phyloP scores from a whole-genome alignment of 2,329 filamentous ascomycete genomes.

The Colletotrichum horii region DNA sequence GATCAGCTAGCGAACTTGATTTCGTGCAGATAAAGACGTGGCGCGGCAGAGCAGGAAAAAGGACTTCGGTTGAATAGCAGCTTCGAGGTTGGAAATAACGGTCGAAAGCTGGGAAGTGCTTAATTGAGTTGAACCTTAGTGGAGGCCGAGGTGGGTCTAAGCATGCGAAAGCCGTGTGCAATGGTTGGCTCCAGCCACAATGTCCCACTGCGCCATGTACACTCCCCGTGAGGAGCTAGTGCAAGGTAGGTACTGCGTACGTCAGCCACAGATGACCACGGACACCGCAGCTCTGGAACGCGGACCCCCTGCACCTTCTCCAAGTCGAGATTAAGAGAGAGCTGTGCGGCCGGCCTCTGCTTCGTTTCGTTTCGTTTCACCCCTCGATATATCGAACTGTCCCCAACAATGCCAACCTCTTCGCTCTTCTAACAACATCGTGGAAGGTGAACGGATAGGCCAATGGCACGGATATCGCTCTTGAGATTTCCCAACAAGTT shows the following conservation, averaged over 20 bases:
- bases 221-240: not conserved
- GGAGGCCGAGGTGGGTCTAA: not conserved
- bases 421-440: not conserved
- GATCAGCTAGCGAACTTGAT: too few relatives aligned
- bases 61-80: not conserved
- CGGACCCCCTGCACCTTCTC: conserved; percentile 5
- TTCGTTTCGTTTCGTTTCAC: conserved; percentile 4
- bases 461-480: conserved; percentile 43
- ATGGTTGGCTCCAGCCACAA: not conserved
- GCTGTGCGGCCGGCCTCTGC: not conserved
- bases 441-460: conserved; percentile 3
- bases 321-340: not conserved
- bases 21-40: not conserved
- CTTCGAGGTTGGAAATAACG: not conserved
- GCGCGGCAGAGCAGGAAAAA: not conserved
- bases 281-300: not conserved
- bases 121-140: not conserved
- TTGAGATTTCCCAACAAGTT: conserved; percentile 62
- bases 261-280: not conserved
- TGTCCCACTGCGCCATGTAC: not conserved
- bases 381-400: not conserved
- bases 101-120: not conserved
- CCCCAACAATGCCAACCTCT: not conserved
- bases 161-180: not conserved
- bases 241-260: not conserved